Conservation (phyloP, 768 basidiomycete species). For the Leucocoprinus birnbaumii region DNA sequence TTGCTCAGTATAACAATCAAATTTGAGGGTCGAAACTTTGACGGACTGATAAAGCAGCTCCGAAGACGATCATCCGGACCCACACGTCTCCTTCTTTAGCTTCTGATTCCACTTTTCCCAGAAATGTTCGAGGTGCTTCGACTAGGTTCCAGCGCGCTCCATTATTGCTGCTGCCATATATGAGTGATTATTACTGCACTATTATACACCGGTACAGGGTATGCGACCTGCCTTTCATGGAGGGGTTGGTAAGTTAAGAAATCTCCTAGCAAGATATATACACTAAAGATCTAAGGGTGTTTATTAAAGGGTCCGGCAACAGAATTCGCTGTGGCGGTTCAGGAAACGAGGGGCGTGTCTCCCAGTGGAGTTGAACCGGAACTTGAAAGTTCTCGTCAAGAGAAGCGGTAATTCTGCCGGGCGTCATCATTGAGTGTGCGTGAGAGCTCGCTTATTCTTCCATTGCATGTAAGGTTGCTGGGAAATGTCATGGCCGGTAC, state of each 20-base stretch:
- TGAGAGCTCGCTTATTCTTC: conserved; percentile 75
- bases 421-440: conserved; percentile 27
- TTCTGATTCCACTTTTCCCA: too few species aligned
- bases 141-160: not conserved
- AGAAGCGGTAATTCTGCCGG: conserved; percentile 4
- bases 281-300: conserved; percentile 7
- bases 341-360: not conserved
- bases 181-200: conserved; percentile 9
- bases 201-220: conserved; percentile 12
- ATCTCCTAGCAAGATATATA: conserved; percentile 7
- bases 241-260: conserved; percentile 1
- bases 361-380: not conserved
- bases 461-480: conserved; percentile 88
- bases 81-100: not conserved
- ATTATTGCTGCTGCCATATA: not conserved
- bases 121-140: not conserved
- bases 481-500: conserved; percentile 56
- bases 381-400: not conserved
- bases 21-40: not conserved
- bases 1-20: conserved; percentile 1
- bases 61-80: not conserved
- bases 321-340: too few species aligned
- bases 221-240: conserved; percentile 7
- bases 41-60: not conserved
- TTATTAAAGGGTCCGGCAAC: not conserved